Conservation (phyloP, 1,284 basidiomycete species). For the Ganoderma boninense region DNA sequence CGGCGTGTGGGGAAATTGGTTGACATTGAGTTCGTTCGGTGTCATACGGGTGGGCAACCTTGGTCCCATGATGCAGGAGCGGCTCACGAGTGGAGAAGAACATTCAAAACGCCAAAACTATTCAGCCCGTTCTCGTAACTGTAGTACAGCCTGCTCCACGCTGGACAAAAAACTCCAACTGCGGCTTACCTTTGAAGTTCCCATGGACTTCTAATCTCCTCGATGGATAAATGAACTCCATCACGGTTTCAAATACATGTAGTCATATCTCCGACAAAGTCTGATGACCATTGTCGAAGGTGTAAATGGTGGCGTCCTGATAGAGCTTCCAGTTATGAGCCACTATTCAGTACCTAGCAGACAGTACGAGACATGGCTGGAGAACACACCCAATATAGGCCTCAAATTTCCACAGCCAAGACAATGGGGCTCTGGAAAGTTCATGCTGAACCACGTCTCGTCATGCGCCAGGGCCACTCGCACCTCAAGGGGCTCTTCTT, state of each 20-base stretch:
- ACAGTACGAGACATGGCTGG: not conserved
- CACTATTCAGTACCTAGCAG: not conserved
- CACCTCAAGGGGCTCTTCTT: too few relatives aligned
- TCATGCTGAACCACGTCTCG: too few relatives aligned
- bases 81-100: not conserved
- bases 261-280: not conserved
- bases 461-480: too few relatives aligned
- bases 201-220: not conserved
- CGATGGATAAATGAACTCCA: not conserved
- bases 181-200: not conserved
- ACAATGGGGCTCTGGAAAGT: too few relatives aligned
- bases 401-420: too few relatives aligned
- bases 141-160: not conserved
- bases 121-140: not conserved
- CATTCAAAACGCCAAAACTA: not conserved
- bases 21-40: not conserved
- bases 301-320: conserved; percentile 26
- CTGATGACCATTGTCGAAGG: not conserved
- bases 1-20: not conserved
- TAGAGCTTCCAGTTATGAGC: conserved; percentile 39
- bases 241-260: not conserved
- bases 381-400: too few relatives aligned
- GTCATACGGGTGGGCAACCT: not conserved
- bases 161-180: not conserved
- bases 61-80: not conserved